phyloP scores from a whole-genome alignment of 192 early-diverging fungal species.

The Linnemannia elongata region DNA sequence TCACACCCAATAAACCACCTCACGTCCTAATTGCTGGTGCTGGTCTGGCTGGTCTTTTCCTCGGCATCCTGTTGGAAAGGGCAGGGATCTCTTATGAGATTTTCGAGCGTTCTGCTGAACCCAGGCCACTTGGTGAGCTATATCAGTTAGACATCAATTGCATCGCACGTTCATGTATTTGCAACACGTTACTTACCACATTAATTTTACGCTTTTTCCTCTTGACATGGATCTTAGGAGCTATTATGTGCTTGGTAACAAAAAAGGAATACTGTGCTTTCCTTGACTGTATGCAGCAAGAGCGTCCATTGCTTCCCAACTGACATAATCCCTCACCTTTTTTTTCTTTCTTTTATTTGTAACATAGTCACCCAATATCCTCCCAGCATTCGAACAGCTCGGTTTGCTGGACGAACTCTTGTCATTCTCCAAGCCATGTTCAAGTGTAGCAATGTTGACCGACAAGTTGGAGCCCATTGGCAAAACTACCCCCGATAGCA shows the following conservation, averaged over 20 bases:
- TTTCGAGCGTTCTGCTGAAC: not conserved
- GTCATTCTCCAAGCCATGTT: not conserved
- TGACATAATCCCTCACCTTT: too few relatives aligned
- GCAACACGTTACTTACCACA: too few relatives aligned
- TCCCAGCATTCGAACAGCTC: not conserved
- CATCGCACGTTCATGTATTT: too few relatives aligned
- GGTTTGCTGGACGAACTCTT: not conserved
- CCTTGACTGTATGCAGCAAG: too few relatives aligned
- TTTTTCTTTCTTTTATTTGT: too few relatives aligned
- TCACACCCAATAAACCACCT: not conserved
- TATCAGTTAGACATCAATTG: too few relatives aligned
- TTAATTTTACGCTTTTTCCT: too few relatives aligned
- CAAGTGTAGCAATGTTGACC: not conserved
- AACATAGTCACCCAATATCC: not conserved
- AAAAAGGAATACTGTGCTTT: too few relatives aligned
- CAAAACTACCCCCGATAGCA: rapidly evolving
- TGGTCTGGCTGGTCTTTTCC: not conserved
- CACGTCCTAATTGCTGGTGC: not conserved
- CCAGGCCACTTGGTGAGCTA: not conserved
- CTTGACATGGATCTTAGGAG: too few relatives aligned
- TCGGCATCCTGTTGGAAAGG: not conserved
- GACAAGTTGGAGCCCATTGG: not conserved
- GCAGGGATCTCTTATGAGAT: not conserved
- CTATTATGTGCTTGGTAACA: too few relatives aligned
- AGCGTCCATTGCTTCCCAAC: too few relatives aligned